Evolutionary conservation across 2,329 filamentous ascomycete genomes (phyloP).

Genomic region (Xylaria sp.): DNA sequence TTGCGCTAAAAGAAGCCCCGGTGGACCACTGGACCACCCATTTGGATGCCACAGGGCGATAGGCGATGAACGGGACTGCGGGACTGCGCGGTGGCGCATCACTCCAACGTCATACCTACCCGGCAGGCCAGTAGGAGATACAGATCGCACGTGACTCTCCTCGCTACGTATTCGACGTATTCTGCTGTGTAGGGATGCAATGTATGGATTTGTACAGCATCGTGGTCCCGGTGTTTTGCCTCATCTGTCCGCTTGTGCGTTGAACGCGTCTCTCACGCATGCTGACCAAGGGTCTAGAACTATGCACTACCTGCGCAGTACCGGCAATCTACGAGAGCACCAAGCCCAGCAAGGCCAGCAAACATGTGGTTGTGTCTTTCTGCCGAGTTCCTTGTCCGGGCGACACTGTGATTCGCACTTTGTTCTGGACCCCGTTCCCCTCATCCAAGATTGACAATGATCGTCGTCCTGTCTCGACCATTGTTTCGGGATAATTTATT

Average conservation of each 20-base stretch:
- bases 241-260: background rate
- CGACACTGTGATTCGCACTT: conserved; percentile 13
- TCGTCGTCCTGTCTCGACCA: conserved; percentile 17
- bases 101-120: conserved; percentile 24
- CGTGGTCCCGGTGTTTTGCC: conserved; percentile 8
- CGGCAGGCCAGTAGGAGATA: conserved; percentile 9
- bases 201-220: no score
- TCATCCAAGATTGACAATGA: conserved; percentile 27
- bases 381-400: conserved; percentile 8
- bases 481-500: conserved; percentile 1
- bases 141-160: conserved; percentile 14
- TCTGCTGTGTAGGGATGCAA: no score
- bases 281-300: conserved; percentile 3
- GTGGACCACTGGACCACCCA: no score
- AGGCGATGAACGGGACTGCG: conserved; percentile 11
- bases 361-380: no score
- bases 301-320: background rate
- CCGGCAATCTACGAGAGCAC: no score
- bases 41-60: conserved; percentile 4
- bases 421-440: conserved; percentile 28
- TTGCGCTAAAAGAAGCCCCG: background rate
- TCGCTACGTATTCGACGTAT: conserved; percentile 4
- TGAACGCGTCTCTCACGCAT: no score
- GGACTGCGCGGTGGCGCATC: conserved; percentile 23
- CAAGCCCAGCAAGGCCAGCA: conserved; percentile 7